Base-by-base conservation (phyloP, 805 yeast species). In the Cyberlindnera xylosilytica region DNA sequence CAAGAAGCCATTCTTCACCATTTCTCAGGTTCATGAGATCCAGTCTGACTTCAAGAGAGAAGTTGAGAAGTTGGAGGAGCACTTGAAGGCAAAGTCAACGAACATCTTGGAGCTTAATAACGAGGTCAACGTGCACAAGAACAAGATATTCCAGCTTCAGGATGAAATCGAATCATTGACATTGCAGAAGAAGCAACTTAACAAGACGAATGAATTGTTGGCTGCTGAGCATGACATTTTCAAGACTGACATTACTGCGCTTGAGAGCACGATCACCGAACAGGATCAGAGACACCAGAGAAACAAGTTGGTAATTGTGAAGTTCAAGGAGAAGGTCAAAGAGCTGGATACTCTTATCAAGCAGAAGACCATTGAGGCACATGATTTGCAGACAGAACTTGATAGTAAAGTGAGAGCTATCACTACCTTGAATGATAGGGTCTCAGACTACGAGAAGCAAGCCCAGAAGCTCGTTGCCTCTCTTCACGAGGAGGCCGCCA, bases 1-100 rank as follows among this genome's bases (percentile, higher is more conserved):
- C 27, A 43, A 56, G 33, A 54, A 53, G 43, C 62, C 63, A 7
- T 46, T 54, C 31, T 60, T 56, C 42, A 48, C 63, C 5, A 52
- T 58, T 15, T 18, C 44, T 1, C 62, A 60, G 32, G 54, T 60
- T 8, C 57, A 58, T 29, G 56, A 55, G 19, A 54, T 57, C 30
- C 62, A 57, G 40, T 41, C 47, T 6, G 60, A 51, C 12, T 58
- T 56, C 42, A 51, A 45, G 37, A 36, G 29, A 13, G 54, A 57
- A 18, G 50, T 50, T 29, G 52, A 44, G n/a, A 49, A 50, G 15
- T 38, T 61, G 13, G 50, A 50, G 20, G 43, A 47, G 6, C 42
- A 37, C 11, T 38, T 62, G 26, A 50, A 48, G 23, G 41, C 35
- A 12, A 58, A 59, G 33, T 46, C 54, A 1, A 15, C 22, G 1